A percentile compares a stretch with the other conserved stretches of the same genome.
These are phyloP conservation scores for Colletotrichum caudatum DNA, from an alignment of 2,329 filamentous ascomycete species.

Conservation along the genomic window DNA sequence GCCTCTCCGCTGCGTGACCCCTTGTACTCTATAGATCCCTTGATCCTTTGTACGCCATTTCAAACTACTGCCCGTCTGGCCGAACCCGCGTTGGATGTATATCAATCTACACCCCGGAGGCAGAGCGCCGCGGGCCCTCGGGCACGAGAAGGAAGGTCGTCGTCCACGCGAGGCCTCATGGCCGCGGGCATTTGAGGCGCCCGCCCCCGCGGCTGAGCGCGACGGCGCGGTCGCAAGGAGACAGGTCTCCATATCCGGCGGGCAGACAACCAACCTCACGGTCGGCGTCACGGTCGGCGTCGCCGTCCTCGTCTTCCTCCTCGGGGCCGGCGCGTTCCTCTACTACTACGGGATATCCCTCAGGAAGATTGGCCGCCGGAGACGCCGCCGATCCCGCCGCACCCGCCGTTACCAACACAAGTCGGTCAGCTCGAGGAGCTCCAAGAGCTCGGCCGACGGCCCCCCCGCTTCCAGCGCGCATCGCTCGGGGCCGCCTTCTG, in stretches of 20 bases:
- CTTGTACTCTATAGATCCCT: constrained; percentile 3
- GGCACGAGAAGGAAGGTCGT: neutral
- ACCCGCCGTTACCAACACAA: constrained; percentile 45
- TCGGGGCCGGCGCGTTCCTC: constrained; percentile 53
- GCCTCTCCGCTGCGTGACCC: constrained; percentile 19
- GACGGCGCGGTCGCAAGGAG: constrained; percentile 13
- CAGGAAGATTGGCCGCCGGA: constrained; percentile 49
- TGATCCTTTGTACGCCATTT: neutral
- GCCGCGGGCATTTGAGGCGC: neutral
- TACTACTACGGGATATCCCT: constrained; percentile 56
- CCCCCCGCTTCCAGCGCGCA: constrained; percentile 23
- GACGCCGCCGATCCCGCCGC: constrained; percentile 45
- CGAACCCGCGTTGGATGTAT: constrained; percentile 33
- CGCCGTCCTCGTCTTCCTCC: constrained; percentile 55
- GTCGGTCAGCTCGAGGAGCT: constrained; percentile 48
- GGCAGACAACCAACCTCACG: constrained; percentile 53
- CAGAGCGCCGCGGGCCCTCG: constrained; percentile 13
- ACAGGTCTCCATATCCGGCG: constrained; percentile 35
- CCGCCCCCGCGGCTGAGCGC: neutral
- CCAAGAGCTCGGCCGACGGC: constrained; percentile 49
- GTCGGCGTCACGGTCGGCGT: constrained; percentile 60
- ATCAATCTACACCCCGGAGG: constrained; percentile 29
- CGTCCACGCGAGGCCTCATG: neutral
- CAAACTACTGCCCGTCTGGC: neutral
- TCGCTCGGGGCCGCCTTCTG: constrained; percentile 14